A percentile compares a stretch with the other conserved stretches of the same genome.
phyloP scores from a whole-genome alignment of 768 basidiomycete species.

The Amanita phalloides region DNA sequence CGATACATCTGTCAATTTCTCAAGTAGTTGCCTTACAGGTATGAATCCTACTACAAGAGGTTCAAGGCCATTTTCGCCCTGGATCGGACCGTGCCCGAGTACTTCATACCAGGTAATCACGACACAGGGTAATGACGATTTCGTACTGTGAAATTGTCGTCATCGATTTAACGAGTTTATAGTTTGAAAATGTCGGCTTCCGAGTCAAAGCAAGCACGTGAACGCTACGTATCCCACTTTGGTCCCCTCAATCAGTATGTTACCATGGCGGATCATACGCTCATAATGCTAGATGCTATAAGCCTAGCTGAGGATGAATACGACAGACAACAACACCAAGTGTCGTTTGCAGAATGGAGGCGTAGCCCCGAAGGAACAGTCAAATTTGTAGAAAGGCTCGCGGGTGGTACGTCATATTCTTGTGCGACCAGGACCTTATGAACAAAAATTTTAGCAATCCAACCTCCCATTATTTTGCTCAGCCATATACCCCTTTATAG shows the following conservation, averaged over 20 bases:
- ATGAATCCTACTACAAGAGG: constrained; percentile 53
- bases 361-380: constrained; percentile 37
- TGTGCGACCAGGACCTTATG: not conserved
- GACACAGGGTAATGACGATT: constrained; percentile 53
- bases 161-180: constrained; percentile 13
- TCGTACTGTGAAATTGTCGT: constrained; percentile 12
- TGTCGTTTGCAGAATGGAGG: constrained; percentile 35
- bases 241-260: constrained; percentile 59
- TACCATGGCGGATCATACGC: constrained; percentile 58
- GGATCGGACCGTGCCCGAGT: constrained; percentile 37
- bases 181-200: constrained; percentile 35
- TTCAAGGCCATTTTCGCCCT: constrained; percentile 64
- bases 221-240: constrained; percentile 66
- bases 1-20: not conserved
- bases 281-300: constrained; percentile 66
- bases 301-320: constrained; percentile 67
- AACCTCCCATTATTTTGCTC: constrained; percentile 56
- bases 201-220: constrained; percentile 34
- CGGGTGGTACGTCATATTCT: constrained; percentile 17
- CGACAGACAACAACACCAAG: constrained; percentile 29
- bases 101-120: constrained; percentile 85
- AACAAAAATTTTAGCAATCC: not conserved
- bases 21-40: constrained; percentile 33
- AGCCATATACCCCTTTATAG: constrained; percentile 87
- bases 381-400: constrained; percentile 39